Evolutionary conservation across 345 rosid genomes (phyloP).

Genomic region (Populus nigra): DNA sequence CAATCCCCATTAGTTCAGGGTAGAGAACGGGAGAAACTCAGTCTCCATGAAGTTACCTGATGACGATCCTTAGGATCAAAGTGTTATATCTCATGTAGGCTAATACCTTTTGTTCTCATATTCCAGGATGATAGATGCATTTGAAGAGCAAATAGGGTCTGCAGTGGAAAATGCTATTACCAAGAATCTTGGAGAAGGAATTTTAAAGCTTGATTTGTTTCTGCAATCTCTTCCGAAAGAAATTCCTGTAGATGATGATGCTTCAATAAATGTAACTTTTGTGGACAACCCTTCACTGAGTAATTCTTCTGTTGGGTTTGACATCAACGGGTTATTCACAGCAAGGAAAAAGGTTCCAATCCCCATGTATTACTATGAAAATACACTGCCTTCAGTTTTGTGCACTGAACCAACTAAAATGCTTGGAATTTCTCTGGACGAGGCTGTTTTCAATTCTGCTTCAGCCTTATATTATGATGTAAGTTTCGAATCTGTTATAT

Average conservation of each 20-base stretch:
- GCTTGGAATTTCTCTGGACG: slow-evolving; percentile 87
- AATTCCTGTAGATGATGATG: slow-evolving; percentile 81
- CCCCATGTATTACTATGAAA: slow-evolving; percentile 19
- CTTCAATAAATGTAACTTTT: slow-evolving; percentile 83
- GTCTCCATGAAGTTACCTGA: background rate
- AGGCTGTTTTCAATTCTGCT: slow-evolving; percentile 87
- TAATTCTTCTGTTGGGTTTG: slow-evolving; percentile 73
- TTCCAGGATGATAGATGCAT: slow-evolving; percentile 83
- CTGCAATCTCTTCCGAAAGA: slow-evolving; percentile 81
- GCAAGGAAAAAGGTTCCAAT: slow-evolving; percentile 29
- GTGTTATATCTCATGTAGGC: slow-evolving; percentile 2
- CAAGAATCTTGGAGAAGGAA: slow-evolving; percentile 69
- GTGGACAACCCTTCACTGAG: slow-evolving; percentile 61
- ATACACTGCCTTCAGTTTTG: slow-evolving; percentile 41
- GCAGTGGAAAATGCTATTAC: slow-evolving; percentile 82
- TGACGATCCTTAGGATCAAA: background rate
- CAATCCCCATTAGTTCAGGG: too few species aligned
- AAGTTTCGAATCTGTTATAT: slow-evolving; percentile 34
- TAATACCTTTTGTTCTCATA: slow-evolving; percentile 14
- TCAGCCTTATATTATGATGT: slow-evolving; percentile 83
- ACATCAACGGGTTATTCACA: slow-evolving; percentile 77
- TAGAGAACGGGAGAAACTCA: background rate
- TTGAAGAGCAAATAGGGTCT: slow-evolving; percentile 66
- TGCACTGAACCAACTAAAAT: slow-evolving; percentile 68
- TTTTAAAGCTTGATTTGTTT: slow-evolving; percentile 68